These are phyloP conservation scores for Colletotrichum eremochloae DNA, from an alignment of 2,329 filamentous ascomycete species.

Conservation along the genomic window DNA sequence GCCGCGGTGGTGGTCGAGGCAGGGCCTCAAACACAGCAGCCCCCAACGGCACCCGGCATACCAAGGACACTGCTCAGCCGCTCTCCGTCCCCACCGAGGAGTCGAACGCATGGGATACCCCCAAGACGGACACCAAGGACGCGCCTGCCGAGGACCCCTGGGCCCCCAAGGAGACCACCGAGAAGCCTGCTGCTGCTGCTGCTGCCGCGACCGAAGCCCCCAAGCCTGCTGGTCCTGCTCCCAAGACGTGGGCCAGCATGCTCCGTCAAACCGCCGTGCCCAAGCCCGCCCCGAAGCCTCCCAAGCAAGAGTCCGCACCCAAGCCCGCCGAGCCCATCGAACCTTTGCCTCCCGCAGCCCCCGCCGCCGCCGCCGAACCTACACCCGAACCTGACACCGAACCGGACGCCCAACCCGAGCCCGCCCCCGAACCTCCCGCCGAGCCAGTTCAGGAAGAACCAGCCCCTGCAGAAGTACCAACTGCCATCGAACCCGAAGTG, in stretches of 20 bases:
- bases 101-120: constrained; percentile 70
- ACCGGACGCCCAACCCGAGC: constrained; percentile 53
- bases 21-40: constrained; percentile 68
- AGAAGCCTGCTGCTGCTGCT: constrained; percentile 52
- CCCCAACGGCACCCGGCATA: constrained; percentile 73
- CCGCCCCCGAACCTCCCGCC: constrained; percentile 50
- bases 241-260: constrained; percentile 83
- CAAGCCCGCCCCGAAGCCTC: constrained; percentile 68
- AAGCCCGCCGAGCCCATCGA: constrained; percentile 62
- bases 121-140: constrained; percentile 55
- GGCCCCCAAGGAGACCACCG: constrained; percentile 57
- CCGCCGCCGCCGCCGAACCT: constrained; percentile 45
- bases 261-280: constrained; percentile 71
- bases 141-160: constrained; percentile 50
- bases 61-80: constrained; percentile 61
- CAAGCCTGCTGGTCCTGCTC: constrained; percentile 55
- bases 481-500: constrained; percentile 63
- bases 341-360: constrained; percentile 47
- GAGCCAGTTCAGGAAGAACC: constrained; percentile 47
- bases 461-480: constrained; percentile 45
- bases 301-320: constrained; percentile 62
- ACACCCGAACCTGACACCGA: constrained; percentile 52
- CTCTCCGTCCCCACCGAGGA: constrained; percentile 79
- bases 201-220: constrained; percentile 54
- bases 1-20: constrained; percentile 71